Evolutionary conservation across 306 rosid genomes (phyloP), one percentile per base, ranked within the genome.

Genomic region (Comarum palustre): DNA sequence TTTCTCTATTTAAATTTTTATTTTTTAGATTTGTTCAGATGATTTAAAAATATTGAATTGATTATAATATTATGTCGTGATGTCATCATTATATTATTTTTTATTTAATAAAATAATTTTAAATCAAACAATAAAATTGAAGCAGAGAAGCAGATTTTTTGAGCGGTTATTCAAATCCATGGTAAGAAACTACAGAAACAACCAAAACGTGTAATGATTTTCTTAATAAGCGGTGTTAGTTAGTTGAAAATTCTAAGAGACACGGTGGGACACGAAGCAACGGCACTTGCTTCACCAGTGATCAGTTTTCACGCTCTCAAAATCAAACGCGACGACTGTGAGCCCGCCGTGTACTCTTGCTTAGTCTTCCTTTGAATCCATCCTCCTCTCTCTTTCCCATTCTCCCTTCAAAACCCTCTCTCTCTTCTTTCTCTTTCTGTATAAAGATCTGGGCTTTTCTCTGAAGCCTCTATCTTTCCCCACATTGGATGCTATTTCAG

Each of bases 401-500:
- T 55, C 68, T 82, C 38, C 1, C 31, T 29, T n/a, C 19, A 48
- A 41, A 55, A 43, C 36, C 74, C 68, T 24, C 60, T 48, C 47
- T 41, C 63, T 16, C 41, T 65, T 63, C 54, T 6, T 59, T 73
- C 59, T 9, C 51, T 47, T 14, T 48, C 43, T 3, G n/a, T 63
- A 24, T 20, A 54, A 52, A 73, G 63, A 66, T 78, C 50, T 66
- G 71, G 45, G 46, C 61, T 17, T 63, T 48, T 52, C 31, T 29
- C 46, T 24, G 61, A 14, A 66, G 50, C 64, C 41, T 77, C 42
- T 2, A 16, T 22, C 75, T 55, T 3, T 48, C 63, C 67, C 67
- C 73, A 76, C 13, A 60, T 45, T 57, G 20, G 74, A 27, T 71
- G 62, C 68, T 39, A 51, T 64, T 59, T 76, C 85, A 75, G 97